phyloP scores from a whole-genome alignment of 768 basidiomycete genomes.

The Rhodosporidiobolus odoratus region DNA sequence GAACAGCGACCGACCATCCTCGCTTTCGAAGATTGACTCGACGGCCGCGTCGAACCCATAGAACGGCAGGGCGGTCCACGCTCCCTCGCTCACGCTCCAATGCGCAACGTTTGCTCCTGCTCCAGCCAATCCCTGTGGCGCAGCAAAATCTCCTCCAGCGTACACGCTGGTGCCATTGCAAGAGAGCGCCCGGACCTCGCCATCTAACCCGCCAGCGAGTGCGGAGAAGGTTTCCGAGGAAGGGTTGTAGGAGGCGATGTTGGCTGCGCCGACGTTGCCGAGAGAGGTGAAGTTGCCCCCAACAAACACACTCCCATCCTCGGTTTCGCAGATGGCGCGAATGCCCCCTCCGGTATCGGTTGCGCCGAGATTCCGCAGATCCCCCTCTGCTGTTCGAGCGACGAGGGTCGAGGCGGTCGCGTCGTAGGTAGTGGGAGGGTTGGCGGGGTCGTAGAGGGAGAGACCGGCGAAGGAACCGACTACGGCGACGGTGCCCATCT shows the following conservation, averaged over 20 bases:
- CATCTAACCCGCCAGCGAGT: slow-evolving; percentile 68
- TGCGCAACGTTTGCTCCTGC: slow-evolving; percentile 41
- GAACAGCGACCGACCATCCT: slow-evolving; percentile 67
- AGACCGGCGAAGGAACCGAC: slow-evolving; percentile 84
- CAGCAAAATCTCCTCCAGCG: slow-evolving; percentile 45
- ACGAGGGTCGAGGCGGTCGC: slow-evolving; percentile 53
- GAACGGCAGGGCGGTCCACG: slow-evolving; percentile 77
- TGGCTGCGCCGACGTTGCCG: slow-evolving; percentile 57
- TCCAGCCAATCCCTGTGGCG: too few species aligned
- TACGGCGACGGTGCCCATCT: slow-evolving; percentile 87
- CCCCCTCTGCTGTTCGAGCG: slow-evolving; percentile 55
- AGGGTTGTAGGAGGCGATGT: slow-evolving; percentile 65
- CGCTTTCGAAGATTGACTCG: slow-evolving; percentile 66
- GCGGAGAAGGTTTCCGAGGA: slow-evolving; percentile 58
- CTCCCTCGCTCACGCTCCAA: slow-evolving; percentile 42
- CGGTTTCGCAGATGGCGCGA: slow-evolving; percentile 58
- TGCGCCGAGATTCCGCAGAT: slow-evolving; percentile 63
- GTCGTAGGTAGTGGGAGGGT: slow-evolving; percentile 56
- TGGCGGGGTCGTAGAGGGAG: slow-evolving; percentile 65
- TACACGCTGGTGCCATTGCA: slow-evolving; percentile 43
- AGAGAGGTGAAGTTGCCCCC: slow-evolving; percentile 78
- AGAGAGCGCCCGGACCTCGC: slow-evolving; percentile 44
- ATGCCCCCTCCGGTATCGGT: slow-evolving; percentile 77
- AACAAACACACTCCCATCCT: slow-evolving; percentile 52
- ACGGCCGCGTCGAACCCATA: slow-evolving; percentile 68